Base-by-base conservation (phyloP, 1,139 yeast genomes). In the Entelexis paramagnoliae region DNA sequence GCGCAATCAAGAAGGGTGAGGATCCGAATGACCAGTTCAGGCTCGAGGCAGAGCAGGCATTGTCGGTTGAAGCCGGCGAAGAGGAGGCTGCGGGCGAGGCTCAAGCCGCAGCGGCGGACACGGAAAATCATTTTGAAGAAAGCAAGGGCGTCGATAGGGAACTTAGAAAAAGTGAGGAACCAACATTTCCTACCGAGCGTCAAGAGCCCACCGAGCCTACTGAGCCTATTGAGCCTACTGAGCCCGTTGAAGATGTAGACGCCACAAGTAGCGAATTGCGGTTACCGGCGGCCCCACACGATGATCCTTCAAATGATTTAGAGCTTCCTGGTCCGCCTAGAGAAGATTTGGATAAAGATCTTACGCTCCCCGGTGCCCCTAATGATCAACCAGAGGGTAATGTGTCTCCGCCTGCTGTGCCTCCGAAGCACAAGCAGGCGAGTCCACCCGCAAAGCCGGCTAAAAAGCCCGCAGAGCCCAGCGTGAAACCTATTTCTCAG, bases 11-110 rank as follows among this genome's bases (percentile, higher is more conserved):
- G 54, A 60, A 62, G 1, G 78, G 77, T 0, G 70, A 69, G 26
- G 80, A 79, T 60, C 83, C 83, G 2, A 79, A 79, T 59, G 76
- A 70, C 20, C 30, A 73, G 66, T 57, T 32, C 36, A 35, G 35
- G 33, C 35, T 22, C 14, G 48, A 36, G 33, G 42, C 41, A 2
- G 46, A 39, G 42, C 32, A 24, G 16, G 20, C 38, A 6, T 4
- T 4, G 24, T 22, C 6, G 24, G 24, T 32, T 30, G 34, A 32
- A 30, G n/a, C 13, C 46, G 24, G 10, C 6, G 44, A 19, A 13
- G 41, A 13, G 10, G 43, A 30, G 19, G 45, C 39, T 17, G 48
- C 14, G 5, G 28, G 38, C 3, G 49, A 22, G 6, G 6, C 24
- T 22, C 24, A 22, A 22, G 24, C 24, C n/a, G n/a, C n/a, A n/a